Base-by-base conservation (phyloP, 768 basidiomycete species). In the Psilocybe cyanescens region DNA sequence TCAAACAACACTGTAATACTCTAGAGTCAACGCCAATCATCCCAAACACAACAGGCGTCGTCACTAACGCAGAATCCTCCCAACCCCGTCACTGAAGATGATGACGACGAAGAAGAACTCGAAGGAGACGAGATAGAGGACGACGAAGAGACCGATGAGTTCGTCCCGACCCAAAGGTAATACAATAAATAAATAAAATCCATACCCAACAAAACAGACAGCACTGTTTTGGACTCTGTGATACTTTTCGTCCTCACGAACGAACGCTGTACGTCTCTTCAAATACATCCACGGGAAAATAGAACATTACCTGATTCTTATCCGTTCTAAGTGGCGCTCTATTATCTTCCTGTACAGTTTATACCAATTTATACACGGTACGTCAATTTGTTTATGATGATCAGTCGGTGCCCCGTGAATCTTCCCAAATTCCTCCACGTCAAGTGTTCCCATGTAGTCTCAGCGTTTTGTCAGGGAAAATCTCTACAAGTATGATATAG, bases 131-230 rank as follows among this genome's bases (percentile, higher is more conserved):
- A 67, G 12, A 70, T 68, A 4, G 71, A 67, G n/a, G 73, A 70
- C 2, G 75, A 72, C 17, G 72, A 67, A 8, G 17, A 52, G 30
- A 30, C 65, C 17, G 74, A 67, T 14, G 74, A 70, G 11, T 79
- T 79, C 53, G 68, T 79, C 11, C 72, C 78, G 24, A 78, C 80
- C 12, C 79, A 81, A 54, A 73, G 79, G 67, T 81, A 72, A 73
- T 28, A 24, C 8, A 12, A 7, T 44, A 16, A 39, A 39, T 39
- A 30, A 28, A 28, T 29, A 35, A 11, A 17, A 57, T 11, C 2
- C 24, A 57, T 46, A 47, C 55, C 28, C 55, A 3, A 19, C 16
- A 31, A 4, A 47, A 12, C 45, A 33, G 28, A 29, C n/a, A 33
- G 19, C 19, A 6, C 37, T 52, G 6, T 53, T 31, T 35, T 58